Conservation (phyloP, 140 eudicot species). For the Anethum foeniculum region DNA sequence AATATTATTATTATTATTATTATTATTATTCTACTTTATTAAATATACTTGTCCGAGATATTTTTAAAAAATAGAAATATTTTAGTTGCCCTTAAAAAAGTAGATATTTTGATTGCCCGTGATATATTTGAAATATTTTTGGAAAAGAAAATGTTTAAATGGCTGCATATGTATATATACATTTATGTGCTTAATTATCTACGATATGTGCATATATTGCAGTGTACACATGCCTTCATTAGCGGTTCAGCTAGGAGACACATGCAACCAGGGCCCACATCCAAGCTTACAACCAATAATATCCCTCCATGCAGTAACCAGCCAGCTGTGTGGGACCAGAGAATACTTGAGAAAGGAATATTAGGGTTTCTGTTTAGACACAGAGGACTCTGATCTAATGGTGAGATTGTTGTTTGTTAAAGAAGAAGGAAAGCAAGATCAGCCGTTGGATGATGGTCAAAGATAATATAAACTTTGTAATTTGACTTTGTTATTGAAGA, state of each 20-base stretch:
- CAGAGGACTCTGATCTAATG: neutral
- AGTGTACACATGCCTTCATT: neutral
- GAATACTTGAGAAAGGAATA: neutral
- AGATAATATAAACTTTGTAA: neutral
- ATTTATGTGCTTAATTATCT: neutral
- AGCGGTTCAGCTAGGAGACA: neutral
- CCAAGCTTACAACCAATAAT: neutral
- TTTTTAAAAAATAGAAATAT: no score
- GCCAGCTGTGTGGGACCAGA: neutral
- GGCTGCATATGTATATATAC: neutral
- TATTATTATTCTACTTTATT: no score
- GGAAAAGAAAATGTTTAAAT: no score
- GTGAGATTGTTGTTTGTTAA: neutral
- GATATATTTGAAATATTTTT: no score
- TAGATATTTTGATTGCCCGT: no score
- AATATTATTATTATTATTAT: no score
- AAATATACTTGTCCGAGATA: no score
- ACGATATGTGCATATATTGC: neutral
- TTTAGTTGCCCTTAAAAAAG: no score
- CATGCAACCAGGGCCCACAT: neutral
- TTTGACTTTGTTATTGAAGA: neutral
- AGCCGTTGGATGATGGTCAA: conserved; percentile 6
- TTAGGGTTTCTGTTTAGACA: neutral
- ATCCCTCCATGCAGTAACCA: neutral
- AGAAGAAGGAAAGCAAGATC: neutral